Evolutionary conservation across 371 early-diverging fungal species (phyloP).

Genomic region (Gilbertella persicaria): DNA sequence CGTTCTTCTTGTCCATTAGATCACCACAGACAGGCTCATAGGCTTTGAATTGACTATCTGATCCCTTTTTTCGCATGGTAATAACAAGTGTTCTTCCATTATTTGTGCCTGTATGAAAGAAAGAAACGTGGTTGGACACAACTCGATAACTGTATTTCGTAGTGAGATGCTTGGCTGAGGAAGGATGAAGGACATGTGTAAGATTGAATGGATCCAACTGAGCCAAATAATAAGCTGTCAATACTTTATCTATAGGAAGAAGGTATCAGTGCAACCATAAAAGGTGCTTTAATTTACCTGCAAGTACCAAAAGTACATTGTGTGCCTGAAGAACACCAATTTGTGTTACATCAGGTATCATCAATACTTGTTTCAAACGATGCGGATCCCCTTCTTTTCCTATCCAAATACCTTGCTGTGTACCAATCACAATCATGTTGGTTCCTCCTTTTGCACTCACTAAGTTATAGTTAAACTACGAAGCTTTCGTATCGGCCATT

Average conservation of each 20-base stretch:
- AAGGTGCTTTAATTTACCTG: conserved; percentile 22
- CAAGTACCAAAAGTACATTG: conserved; percentile 18
- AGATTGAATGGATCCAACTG: conserved; percentile 42
- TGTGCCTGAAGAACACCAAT: conserved; percentile 27
- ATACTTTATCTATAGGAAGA: conserved; percentile 24
- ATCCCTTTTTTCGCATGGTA: conserved; percentile 62
- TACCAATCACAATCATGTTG: conserved; percentile 70
- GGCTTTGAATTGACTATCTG: conserved; percentile 69
- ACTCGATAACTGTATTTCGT: conserved; percentile 18
- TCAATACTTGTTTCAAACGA: conserved; percentile 25
- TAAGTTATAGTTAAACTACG: background rate
- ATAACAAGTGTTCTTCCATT: conserved; percentile 68
- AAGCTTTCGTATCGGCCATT: background rate
- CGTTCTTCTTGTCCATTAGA: conserved; percentile 54
- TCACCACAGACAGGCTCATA: conserved; percentile 66
- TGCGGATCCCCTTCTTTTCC: conserved; percentile 35
- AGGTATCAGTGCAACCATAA: too few species aligned
- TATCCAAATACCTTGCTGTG: conserved; percentile 72
- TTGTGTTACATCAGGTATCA: conserved; percentile 31
- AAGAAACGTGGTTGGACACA: conserved; percentile 68
- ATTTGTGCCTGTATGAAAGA: conserved; percentile 83
- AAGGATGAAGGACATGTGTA: conserved; percentile 18
- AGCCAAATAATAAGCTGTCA: conserved; percentile 74
- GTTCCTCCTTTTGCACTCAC: conserved; percentile 7
- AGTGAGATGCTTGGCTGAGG: conserved; percentile 57